Evolutionary conservation across 805 yeast species (phyloP).

Genomic region (Wickerhamiella australiensis): DNA sequence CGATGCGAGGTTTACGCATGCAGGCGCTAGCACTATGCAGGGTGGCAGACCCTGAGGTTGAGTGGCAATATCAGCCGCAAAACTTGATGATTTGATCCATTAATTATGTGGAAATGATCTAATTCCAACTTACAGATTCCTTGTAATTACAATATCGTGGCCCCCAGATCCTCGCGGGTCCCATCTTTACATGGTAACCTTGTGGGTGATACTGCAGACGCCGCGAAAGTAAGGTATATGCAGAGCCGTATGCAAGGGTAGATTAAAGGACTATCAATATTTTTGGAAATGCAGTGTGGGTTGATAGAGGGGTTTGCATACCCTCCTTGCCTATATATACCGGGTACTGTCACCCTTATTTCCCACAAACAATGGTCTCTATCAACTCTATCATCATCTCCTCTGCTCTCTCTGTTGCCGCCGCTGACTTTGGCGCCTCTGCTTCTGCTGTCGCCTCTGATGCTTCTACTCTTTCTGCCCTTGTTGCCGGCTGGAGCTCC

Average conservation of each 20-base stretch:
- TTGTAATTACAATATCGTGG: too few relatives aligned
- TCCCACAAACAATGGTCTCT: background rate
- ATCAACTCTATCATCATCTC: constrained; percentile 11
- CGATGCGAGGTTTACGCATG: background rate
- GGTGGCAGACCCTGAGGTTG: too few relatives aligned
- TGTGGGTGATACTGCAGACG: background rate
- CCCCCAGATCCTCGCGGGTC: too few relatives aligned
- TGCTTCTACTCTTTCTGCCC: constrained; percentile 32
- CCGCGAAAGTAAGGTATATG: background rate
- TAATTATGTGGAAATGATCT: too few relatives aligned
- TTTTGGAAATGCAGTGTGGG: background rate
- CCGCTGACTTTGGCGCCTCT: constrained; percentile 10
- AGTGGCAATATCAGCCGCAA: too few relatives aligned
- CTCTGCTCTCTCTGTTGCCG: constrained; percentile 9
- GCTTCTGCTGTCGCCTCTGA: constrained; percentile 32
- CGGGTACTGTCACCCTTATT: too few relatives aligned
- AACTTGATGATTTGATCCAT: too few relatives aligned
- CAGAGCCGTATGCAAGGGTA: background rate
- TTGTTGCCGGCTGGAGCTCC: constrained; percentile 14
- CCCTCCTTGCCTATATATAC: background rate
- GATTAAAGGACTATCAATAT: background rate
- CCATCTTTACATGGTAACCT: too few relatives aligned
- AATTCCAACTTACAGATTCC: too few relatives aligned
- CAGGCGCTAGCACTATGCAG: background rate
- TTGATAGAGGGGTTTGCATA: background rate